These are phyloP conservation scores for Apiosordaria backusii DNA, from an alignment of 495 filamentous ascomycete genomes.

Conservation along the genomic window DNA sequence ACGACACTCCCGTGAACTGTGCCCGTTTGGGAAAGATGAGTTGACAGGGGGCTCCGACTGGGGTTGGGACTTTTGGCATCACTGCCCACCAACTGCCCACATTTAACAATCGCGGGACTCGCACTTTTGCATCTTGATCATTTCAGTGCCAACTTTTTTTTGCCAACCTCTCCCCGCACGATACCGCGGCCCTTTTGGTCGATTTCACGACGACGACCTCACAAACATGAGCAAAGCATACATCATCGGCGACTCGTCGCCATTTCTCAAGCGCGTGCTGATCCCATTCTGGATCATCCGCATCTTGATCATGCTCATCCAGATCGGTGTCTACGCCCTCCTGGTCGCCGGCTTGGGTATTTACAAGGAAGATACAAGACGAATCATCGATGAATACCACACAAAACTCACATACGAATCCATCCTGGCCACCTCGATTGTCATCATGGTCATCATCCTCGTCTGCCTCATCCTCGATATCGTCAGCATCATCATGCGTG, in stretches of 20 bases:
- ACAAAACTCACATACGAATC: conserved; percentile 10
- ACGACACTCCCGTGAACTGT: background rate
- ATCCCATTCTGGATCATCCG: conserved; percentile 91
- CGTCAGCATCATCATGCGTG: conserved; percentile 34
- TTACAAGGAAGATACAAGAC: conserved; percentile 16
- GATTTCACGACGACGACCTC: background rate
- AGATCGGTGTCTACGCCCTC: conserved; percentile 24
- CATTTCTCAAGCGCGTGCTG: conserved; percentile 54
- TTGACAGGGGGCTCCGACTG: background rate
- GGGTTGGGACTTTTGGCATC: background rate
- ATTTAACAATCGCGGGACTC: conserved; percentile 6
- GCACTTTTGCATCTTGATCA: background rate
- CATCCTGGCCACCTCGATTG: conserved; percentile 15
- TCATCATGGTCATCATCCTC: conserved; percentile 26
- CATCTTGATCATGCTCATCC: conserved; percentile 42
- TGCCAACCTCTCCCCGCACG: background rate
- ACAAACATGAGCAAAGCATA: conserved; percentile 21
- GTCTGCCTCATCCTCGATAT: conserved; percentile 30
- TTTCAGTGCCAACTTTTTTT: background rate
- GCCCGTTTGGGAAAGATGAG: background rate
- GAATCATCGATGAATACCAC: conserved; percentile 17
- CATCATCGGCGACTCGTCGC: conserved; percentile 32
- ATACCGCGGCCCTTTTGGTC: background rate
- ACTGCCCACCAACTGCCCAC: background rate
- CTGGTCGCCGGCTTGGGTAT: conserved; percentile 18